Evolutionary conservation across 2,329 filamentous ascomycete genomes (phyloP), one percentile per base, ranked within the genome.

Genomic region (Fusarium metavorans): DNA sequence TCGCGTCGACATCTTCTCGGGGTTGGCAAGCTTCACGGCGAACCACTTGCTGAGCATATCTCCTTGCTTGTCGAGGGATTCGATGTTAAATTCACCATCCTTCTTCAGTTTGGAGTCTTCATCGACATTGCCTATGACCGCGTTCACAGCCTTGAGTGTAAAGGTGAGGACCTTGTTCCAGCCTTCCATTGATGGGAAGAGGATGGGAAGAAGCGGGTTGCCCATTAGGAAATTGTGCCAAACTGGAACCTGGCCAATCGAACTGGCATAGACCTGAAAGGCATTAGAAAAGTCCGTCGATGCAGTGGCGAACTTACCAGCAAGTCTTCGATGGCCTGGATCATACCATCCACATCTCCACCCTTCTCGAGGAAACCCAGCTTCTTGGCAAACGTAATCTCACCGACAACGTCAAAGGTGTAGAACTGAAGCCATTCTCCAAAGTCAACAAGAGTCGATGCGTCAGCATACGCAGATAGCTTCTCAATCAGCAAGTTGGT

Each of bases 41-140:
- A 57, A 57, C 54, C 54, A 57, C 8, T 57, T 57, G 54, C 54
- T 57, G 20, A 57, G 34, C 54, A 57, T 57, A 25, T 57, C 54
- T 4, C 54, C 54, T 57, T 57, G 11, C 9, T n/a, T 18, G 32
- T 57, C 34, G 10, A 57, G 54, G 34, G 32, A 35, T n/a, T 57
- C 32, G 3, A 57, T 57, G 34, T 39, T 37, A 20, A 57, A 25
- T 20, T 57, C 54, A 2, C 54, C 54, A 25, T 57, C 54, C 34
- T 37, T 35, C 32, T 57, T 57, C 34, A 57, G 6, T 34, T 57
- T 37, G 8, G 32, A 35, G 6, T 37, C 54, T 23, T 25, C 32
- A 23, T 37, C 32, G 6, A 35, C 54, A 37, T 27, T 57, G 2
- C 54, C 54, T 3, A 57, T 57, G 2, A 57, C 54, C 11, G 32